Conservation (phyloP, 148 eudicot genomes). For the Oxyria digyna region DNA sequence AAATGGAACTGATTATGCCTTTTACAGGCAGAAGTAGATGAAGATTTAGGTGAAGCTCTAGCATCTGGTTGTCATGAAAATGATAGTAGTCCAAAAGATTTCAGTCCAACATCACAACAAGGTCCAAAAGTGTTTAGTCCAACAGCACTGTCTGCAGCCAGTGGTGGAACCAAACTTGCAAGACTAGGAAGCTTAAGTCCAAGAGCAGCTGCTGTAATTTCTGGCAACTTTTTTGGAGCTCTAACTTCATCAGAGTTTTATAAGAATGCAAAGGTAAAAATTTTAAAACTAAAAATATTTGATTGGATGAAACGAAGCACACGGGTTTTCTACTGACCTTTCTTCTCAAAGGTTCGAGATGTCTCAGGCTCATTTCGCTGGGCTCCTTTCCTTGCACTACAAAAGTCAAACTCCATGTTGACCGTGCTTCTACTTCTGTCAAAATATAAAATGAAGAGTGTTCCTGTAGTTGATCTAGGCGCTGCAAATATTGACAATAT, state of each 20-base stretch:
- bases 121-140: conserved; percentile 22
- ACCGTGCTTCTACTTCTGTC: conserved; percentile 80
- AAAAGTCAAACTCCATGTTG: conserved; percentile 72
- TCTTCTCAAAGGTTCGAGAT: conserved; percentile 53
- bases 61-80: not conserved
- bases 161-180: conserved; percentile 33
- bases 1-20: not conserved
- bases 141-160: conserved; percentile 43
- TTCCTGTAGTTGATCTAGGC: conserved; percentile 73
- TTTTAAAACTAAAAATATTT: not conserved
- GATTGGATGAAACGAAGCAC: not conserved
- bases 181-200: conserved; percentile 52
- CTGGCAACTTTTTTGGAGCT: conserved; percentile 75
- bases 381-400: conserved; percentile 98
- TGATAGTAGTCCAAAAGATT: not conserved
- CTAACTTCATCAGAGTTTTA: conserved; percentile 83
- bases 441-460: conserved; percentile 91
- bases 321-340: not conserved
- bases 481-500: conserved; percentile 67
- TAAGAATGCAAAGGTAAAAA: conserved; percentile 67
- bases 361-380: conserved; percentile 88
- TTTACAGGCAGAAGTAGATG: conserved; percentile 69
- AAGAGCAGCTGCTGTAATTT: conserved; percentile 55
- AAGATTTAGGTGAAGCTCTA: conserved; percentile 12
- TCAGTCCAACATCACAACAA: no score